Percentiles rank a stretch among this genome's conserved stretches.
phyloP scores from a whole-genome alignment of 176 grass and related monocot species.

The Elymus sibiricus region DNA sequence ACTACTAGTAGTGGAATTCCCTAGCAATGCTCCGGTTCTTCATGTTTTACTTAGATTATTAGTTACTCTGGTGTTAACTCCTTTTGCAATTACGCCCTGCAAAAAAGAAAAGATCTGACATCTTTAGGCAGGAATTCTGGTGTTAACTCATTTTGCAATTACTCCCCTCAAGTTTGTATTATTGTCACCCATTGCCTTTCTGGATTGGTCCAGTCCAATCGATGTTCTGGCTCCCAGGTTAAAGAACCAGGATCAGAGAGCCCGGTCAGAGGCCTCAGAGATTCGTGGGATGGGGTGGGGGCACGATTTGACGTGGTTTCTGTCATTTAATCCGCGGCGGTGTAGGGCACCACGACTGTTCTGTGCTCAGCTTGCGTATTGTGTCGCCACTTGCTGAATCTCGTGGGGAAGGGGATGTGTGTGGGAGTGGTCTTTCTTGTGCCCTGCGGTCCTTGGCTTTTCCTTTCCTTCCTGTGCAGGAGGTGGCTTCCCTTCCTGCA shows the following conservation, averaged over 20 bases:
- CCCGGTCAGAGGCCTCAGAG: background rate
- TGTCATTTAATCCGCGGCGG: conserved; percentile 31
- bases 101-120: background rate
- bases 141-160: background rate
- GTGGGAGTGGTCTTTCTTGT: conserved; percentile 24
- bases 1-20: too few species aligned
- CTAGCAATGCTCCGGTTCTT: background rate
- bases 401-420: conserved; percentile 26
- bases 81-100: too few species aligned
- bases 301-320: conserved; percentile 19
- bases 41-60: background rate
- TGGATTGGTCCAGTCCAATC: background rate
- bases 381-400: background rate
- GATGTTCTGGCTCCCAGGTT: background rate
- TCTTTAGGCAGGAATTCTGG: background rate
- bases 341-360: background rate
- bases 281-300: conserved; percentile 4
- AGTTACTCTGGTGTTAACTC: too few species aligned
- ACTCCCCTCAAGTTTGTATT: background rate
- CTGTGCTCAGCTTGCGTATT: conserved; percentile 7
- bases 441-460: conserved; percentile 12
- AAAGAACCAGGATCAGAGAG: background rate
- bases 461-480: background rate
- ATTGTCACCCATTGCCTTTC: background rate
- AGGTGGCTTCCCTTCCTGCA: conserved; percentile 12